These are phyloP conservation scores for Scheffersomyces cryptocercus DNA, from an alignment of 1,139 yeast species.

Conservation along the genomic window DNA sequence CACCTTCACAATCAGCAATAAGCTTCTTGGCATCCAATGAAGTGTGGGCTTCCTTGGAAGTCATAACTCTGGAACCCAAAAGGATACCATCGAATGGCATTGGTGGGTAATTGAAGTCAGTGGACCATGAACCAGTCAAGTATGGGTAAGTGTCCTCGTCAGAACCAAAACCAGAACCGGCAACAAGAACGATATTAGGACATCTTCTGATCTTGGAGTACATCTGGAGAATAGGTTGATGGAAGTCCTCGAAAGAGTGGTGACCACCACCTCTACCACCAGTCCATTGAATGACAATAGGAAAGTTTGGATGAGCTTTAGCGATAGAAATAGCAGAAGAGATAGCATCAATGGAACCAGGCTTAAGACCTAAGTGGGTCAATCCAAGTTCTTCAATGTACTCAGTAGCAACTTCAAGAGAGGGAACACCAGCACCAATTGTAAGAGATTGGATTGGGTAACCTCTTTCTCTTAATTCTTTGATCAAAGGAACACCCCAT, in stretches of 20 bases:
- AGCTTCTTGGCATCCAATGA: conserved; percentile 92
- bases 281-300: conserved; percentile 97
- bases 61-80: conserved; percentile 96
- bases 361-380: conserved; percentile 94
- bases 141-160: conserved; percentile 96
- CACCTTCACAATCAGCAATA: conserved; percentile 90
- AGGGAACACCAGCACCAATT: conserved; percentile 99
- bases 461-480: conserved; percentile 83
- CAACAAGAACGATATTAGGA: conserved; percentile 82
- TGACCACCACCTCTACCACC: conserved; percentile 99
- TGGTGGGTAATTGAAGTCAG: conserved; percentile 82
- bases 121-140: conserved; percentile 95
- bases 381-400: conserved; percentile 90
- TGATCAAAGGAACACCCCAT: conserved; percentile 97
- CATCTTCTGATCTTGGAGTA: conserved; percentile 93
- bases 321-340: conserved; percentile 87
- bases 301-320: conserved; percentile 93
- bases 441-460: conserved; percentile 95
- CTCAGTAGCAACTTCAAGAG: conserved; percentile 94
- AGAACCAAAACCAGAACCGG: conserved; percentile 98
- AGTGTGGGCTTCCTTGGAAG: conserved; percentile 93
- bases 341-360: conserved; percentile 95
- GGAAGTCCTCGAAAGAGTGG: conserved; percentile 98
- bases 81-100: conserved; percentile 99
- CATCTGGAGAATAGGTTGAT: conserved; percentile 94